Conservation (phyloP, 2,329 filamentous ascomycete genomes). For the Pseudocercospora ulei region DNA sequence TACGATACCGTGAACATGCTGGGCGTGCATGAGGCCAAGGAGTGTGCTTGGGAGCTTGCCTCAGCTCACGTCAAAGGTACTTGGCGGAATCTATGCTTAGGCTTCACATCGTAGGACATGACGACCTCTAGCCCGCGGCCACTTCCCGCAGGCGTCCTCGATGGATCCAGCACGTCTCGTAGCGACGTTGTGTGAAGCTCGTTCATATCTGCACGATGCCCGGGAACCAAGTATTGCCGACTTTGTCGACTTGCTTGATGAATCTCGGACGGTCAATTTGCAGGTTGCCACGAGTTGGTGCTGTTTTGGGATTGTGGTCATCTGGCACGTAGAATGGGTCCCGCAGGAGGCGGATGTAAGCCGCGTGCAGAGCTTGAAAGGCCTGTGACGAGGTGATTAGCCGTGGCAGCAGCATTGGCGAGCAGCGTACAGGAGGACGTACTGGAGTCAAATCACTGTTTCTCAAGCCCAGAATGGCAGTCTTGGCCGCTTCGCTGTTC, state of each 20-base stretch:
- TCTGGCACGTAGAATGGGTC: constrained; percentile 94
- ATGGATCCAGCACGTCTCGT: background rate
- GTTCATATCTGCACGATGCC: constrained; percentile 37
- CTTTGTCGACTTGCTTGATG: constrained; percentile 67
- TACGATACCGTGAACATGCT: no score
- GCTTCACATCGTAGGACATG: background rate
- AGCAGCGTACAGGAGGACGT: constrained; percentile 30
- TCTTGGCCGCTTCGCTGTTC: constrained; percentile 29
- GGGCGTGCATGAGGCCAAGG: no score
- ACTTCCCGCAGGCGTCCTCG: no score
- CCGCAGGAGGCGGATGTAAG: constrained; percentile 77
- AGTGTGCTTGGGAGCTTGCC: no score
- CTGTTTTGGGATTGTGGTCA: constrained; percentile 58
- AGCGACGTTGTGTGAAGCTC: background rate
- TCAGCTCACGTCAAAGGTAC: no score
- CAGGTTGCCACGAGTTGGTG: constrained; percentile 41
- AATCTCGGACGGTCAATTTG: constrained; percentile 77
- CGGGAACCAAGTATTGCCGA: constrained; percentile 76
- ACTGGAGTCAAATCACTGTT: constrained; percentile 83
- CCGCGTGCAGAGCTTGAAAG: constrained; percentile 84
- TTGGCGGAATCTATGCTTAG: no score
- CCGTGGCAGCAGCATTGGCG: background rate
- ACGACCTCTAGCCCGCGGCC: background rate
- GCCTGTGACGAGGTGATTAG: no score
- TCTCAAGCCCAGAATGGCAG: constrained; percentile 55